Evolutionary conservation across 345 rosid species (phyloP).

Genomic region (Odontarrhena argentea): DNA sequence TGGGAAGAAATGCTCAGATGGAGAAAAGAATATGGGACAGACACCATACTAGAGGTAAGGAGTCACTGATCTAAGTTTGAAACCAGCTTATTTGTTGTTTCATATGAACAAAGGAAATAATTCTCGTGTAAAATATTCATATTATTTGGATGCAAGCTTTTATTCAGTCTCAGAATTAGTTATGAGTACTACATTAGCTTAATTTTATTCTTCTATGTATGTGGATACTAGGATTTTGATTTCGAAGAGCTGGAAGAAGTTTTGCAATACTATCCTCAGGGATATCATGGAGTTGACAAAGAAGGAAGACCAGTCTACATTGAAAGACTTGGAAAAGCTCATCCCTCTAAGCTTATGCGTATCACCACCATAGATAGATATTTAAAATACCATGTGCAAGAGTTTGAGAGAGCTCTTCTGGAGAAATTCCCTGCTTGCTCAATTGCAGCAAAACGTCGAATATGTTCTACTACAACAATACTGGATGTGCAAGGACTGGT

Average conservation of each 20-base stretch:
- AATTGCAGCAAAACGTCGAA: slow-evolving; percentile 75
- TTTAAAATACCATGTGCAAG: slow-evolving; percentile 91
- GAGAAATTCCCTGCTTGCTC: slow-evolving; percentile 97
- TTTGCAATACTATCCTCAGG: slow-evolving; percentile 89
- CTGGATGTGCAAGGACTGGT: slow-evolving; percentile 96
- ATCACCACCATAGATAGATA: slow-evolving; percentile 80
- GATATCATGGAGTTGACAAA: slow-evolving; percentile 96
- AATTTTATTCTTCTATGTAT: not conserved
- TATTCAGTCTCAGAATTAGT: not conserved
- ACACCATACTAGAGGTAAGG: slow-evolving; percentile 77
- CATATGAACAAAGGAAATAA: not conserved
- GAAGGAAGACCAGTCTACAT: slow-evolving; percentile 96
- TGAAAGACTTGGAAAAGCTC: slow-evolving; percentile 93
- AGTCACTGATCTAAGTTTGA: not conserved
- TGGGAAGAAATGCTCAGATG: slow-evolving; percentile 98
- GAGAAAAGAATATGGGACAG: slow-evolving; percentile 87
- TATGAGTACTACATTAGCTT: not conserved
- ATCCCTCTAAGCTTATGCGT: slow-evolving; percentile 80
- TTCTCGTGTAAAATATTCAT: not conserved
- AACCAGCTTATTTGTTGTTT: slow-evolving; percentile 1
- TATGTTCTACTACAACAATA: slow-evolving; percentile 81
- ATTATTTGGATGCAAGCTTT: not conserved
- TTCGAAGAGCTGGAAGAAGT: slow-evolving; percentile 93
- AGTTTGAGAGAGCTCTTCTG: slow-evolving; percentile 81
- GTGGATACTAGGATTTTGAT: slow-evolving; percentile 68